These are phyloP conservation scores for Albophoma yamanashiensis DNA, from an alignment of 2,329 filamentous ascomycete species.

Conservation along the genomic window DNA sequence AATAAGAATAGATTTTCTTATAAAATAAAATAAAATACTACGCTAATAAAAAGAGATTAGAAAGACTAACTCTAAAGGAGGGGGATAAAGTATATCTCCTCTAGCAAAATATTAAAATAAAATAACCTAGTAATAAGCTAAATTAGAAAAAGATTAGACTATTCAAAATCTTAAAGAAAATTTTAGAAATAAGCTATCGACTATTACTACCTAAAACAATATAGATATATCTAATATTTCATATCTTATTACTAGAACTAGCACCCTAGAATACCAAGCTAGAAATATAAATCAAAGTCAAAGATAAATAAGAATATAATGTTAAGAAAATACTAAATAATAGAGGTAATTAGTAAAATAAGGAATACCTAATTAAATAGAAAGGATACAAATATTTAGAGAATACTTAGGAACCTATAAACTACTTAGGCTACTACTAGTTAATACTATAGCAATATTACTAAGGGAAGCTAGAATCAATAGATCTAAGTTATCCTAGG, in stretches of 20 bases:
- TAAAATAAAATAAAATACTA: not conserved
- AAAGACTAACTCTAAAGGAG: not conserved
- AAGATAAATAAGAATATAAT: no score
- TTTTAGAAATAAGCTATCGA: not conserved
- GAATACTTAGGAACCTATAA: no score
- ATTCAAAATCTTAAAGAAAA: not conserved
- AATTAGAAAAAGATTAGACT: not conserved
- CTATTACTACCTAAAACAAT: not conserved
- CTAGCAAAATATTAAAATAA: not conserved
- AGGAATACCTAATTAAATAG: no score
- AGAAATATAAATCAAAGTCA: no score
- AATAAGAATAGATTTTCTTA: not conserved
- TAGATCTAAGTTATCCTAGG: no score
- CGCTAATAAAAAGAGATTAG: not conserved
- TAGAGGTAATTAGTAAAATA: no score
- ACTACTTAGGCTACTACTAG: no score
- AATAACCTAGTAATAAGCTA: not conserved
- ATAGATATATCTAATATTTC: not conserved
- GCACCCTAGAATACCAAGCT: no score
- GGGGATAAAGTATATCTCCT: not conserved
- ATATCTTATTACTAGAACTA: not conserved
- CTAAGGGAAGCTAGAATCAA: no score
- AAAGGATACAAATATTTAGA: no score
- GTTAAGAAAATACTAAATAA: no score
- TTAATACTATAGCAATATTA: no score